Conservation (phyloP, 2,329 filamentous ascomycete species). For the Clonostachys rhizophaga region DNA sequence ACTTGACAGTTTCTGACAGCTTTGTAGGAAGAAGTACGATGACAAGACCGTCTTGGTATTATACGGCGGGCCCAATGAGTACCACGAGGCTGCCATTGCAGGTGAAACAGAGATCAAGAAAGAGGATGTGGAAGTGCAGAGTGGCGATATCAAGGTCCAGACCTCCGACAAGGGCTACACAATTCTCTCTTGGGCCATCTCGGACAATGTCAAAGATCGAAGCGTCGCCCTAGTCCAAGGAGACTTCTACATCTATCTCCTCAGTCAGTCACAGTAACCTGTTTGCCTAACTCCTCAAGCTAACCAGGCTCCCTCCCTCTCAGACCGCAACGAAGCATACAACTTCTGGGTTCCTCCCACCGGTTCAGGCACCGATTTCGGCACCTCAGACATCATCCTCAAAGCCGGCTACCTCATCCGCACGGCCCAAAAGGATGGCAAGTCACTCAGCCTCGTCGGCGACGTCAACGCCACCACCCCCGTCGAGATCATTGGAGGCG, state of each 20-base stretch:
- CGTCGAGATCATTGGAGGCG: slow-evolving; percentile 12
- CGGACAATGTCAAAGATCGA: slow-evolving; percentile 28
- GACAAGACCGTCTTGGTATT: slow-evolving; percentile 53
- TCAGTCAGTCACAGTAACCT: slow-evolving; percentile 29
- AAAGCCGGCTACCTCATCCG: slow-evolving; percentile 14
- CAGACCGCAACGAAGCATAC: slow-evolving; percentile 14
- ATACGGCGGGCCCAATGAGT: slow-evolving; percentile 54
- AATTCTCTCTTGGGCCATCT: slow-evolving; percentile 42
- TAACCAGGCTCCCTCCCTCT: neutral
- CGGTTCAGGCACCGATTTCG: slow-evolving; percentile 4
- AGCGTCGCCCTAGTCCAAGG: slow-evolving; percentile 43
- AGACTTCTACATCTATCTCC: slow-evolving; percentile 49
- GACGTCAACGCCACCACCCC: slow-evolving; percentile 11
- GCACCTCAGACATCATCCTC: slow-evolving; percentile 11
- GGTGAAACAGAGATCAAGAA: neutral
- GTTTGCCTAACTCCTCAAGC: neutral
- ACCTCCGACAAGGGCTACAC: slow-evolving; percentile 5
- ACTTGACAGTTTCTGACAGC: neutral
- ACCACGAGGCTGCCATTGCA: slow-evolving; percentile 48
- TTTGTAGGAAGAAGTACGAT: slow-evolving; percentile 45
- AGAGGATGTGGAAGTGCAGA: slow-evolving; percentile 22
- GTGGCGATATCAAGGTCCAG: slow-evolving; percentile 5
- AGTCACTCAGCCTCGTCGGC: slow-evolving; percentile 12
- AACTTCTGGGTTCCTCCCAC: slow-evolving; percentile 14
- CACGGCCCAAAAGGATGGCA: slow-evolving; percentile 6